Percentiles rank a stretch among this genome's conserved stretches.
Conservation (phyloP, 1,139 yeast genomes). For the Blastobotrys apis region DNA sequence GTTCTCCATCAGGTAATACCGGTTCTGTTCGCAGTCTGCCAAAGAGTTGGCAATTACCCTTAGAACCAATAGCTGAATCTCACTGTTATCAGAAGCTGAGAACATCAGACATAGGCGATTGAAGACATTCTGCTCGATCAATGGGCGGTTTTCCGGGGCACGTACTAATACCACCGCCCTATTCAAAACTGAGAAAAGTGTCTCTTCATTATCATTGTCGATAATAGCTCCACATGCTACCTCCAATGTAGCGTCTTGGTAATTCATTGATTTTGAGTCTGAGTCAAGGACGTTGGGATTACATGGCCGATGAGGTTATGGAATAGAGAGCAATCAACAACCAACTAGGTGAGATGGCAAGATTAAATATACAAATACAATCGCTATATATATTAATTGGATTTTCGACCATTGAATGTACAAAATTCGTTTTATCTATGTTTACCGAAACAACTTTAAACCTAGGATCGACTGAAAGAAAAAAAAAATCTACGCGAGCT, state of each 20-base stretch:
- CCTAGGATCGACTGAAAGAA: no score
- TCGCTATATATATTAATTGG: no score
- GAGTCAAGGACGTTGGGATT: no score
- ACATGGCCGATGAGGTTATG: no score
- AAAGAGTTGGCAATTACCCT: slow-evolving; percentile 14
- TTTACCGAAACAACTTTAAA: no score
- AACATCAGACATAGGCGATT: slow-evolving; percentile 5
- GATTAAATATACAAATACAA: no score
- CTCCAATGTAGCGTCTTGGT: neutral
- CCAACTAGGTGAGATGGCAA: no score
- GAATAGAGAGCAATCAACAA: no score
- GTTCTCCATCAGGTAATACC: slow-evolving; percentile 11
- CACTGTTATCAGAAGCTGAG: neutral
- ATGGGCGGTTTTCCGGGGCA: slow-evolving; percentile 6
- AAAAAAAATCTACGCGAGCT: no score
- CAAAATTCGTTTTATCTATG: no score
- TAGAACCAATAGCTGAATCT: neutral
- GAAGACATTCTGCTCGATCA: neutral
- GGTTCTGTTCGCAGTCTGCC: slow-evolving; percentile 17
- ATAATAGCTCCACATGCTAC: slow-evolving; percentile 2
- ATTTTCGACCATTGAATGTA: no score
- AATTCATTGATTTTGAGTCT: no score
- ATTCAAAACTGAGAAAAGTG: slow-evolving; percentile 1
- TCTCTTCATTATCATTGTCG: neutral
- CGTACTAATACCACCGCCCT: slow-evolving; percentile 8